These are phyloP conservation scores for Tricholoma sp. DNA, from an alignment of 768 basidiomycete species.

Conservation along the genomic window DNA sequence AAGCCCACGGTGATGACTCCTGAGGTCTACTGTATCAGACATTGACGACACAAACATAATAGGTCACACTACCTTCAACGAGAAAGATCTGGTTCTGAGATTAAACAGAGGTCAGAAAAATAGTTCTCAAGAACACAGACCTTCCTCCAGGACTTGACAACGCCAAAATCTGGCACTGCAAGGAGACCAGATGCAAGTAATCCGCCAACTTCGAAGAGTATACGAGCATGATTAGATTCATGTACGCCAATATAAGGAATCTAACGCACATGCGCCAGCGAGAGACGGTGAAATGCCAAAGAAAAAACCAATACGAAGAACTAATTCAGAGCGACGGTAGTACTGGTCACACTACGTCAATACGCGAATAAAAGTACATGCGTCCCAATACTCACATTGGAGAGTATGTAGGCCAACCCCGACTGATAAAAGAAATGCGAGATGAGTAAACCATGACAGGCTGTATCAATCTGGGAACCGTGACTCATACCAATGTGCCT, in stretches of 20 bases:
- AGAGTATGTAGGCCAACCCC: conserved; percentile 17
- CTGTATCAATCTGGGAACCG: not conserved
- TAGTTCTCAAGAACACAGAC: conserved; percentile 9
- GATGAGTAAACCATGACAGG: no score
- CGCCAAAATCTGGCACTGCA: conserved; percentile 26
- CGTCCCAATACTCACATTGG: conserved; percentile 7
- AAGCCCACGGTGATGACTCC: conserved; percentile 33
- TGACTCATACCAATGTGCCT: conserved; percentile 16
- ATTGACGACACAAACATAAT: no score
- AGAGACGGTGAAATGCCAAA: conserved; percentile 28
- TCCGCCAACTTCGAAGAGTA: conserved; percentile 25
- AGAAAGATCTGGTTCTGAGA: conserved; percentile 32
- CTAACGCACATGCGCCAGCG: conserved; percentile 28
- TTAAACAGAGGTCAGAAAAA: not conserved
- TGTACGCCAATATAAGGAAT: not conserved
- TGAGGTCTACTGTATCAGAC: conserved; percentile 1
- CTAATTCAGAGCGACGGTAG: conserved; percentile 29
- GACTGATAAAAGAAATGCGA: conserved; percentile 6
- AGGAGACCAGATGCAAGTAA: conserved; percentile 33
- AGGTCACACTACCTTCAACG: conserved; percentile 28
- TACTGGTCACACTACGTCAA: conserved; percentile 14
- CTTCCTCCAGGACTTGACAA: conserved; percentile 30
- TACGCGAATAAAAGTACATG: not conserved
- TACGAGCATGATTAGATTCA: not conserved
- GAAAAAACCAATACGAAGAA: conserved; percentile 30